phyloP scores from a whole-genome alignment of 2,329 filamentous ascomycete species.

The Penicillium sp. region DNA sequence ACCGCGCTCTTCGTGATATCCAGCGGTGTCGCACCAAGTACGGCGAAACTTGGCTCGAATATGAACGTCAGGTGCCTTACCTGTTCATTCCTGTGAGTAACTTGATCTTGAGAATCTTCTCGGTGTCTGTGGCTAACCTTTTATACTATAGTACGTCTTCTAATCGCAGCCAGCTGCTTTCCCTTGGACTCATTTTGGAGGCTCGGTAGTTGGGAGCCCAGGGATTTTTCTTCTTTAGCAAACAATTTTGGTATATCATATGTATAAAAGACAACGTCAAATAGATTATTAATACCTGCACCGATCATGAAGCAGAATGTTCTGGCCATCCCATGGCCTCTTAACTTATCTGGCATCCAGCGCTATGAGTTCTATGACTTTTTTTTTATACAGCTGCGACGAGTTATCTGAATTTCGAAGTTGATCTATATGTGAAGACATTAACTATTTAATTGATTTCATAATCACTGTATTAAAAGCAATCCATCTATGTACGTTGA shows the following conservation, averaged over 20 bases:
- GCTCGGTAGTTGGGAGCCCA: not conserved
- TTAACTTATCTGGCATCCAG: not conserved
- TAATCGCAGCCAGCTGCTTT: constrained; percentile 18
- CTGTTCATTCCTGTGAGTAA: constrained; percentile 71
- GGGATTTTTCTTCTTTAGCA: not conserved
- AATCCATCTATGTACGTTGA: not conserved
- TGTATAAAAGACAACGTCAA: constrained; percentile 11
- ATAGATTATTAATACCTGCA: constrained; percentile 6
- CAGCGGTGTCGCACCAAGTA: constrained; percentile 74
- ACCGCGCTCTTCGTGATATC: constrained; percentile 74
- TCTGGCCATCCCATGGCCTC: not conserved
- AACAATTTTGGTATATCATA: not conserved
- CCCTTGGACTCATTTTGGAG: not conserved
- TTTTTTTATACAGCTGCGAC: not conserved
- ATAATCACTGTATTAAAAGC: not conserved
- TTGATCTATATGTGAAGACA: not conserved
- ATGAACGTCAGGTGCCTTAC: constrained; percentile 76
- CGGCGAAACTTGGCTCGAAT: constrained; percentile 77
- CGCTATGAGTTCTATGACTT: not conserved
- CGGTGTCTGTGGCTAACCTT: constrained; percentile 1
- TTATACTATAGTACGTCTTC: constrained; percentile 31
- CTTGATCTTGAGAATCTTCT: too few species aligned
- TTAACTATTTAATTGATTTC: not conserved
- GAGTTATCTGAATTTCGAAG: not conserved
- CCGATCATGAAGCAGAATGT: not conserved